phyloP scores from a whole-genome alignment of 352 stramenopile species.

The Phytophthora cajani region DNA sequence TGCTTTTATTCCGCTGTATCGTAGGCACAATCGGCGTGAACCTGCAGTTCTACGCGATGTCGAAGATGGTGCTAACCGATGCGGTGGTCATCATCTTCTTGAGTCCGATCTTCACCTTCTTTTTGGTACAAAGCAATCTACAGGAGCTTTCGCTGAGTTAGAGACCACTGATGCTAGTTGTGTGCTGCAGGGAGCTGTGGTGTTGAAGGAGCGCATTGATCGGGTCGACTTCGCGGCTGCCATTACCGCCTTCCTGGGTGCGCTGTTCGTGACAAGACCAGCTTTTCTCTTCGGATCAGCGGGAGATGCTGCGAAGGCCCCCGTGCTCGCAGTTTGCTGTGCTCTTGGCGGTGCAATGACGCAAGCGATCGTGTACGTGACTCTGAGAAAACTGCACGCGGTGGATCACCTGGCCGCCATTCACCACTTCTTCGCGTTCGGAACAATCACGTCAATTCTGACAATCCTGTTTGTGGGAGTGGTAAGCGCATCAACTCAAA shows the following conservation, averaged over 20 bases:
- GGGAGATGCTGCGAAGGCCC: not conserved
- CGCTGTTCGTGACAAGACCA: conserved; percentile 5
- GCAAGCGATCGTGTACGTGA: conserved; percentile 3
- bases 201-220: conserved; percentile 4
- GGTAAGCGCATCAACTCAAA: not conserved
- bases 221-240: not conserved
- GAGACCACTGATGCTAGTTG: not conserved
- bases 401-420: conserved; percentile 1
- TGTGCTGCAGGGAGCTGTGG: not conserved
- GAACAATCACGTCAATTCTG: not conserved
- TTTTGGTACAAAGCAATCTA: not conserved
- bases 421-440: conserved; percentile 5
- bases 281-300: not conserved
- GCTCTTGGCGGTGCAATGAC: conserved; percentile 4
- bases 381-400: conserved; percentile 1
- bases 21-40: conserved; percentile 4
- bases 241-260: not conserved
- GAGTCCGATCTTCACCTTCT: conserved; percentile 9
- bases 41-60: conserved; percentile 4
- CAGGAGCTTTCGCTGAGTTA: too few relatives aligned
- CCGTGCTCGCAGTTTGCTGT: not conserved
- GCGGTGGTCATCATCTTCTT: conserved; percentile 7
- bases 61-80: conserved; percentile 4
- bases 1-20: conserved; percentile 3
- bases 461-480: not conserved